These are phyloP conservation scores for Barnettozyma californica DNA, from an alignment of 805 yeast genomes.

Conservation along the genomic window DNA sequence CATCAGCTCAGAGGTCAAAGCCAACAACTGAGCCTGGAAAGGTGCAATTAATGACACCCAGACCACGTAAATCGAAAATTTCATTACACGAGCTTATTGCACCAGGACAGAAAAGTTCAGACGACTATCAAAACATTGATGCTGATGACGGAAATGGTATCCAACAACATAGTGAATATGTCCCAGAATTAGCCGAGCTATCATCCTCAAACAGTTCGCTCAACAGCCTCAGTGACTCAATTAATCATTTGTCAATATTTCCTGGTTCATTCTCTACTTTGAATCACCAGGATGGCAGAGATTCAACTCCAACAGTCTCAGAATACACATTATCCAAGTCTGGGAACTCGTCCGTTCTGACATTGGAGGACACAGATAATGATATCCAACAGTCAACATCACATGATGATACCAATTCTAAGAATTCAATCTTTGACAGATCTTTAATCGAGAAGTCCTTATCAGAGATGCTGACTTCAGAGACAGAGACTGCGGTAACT, in stretches of 20 bases:
- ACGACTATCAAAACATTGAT: slow-evolving; percentile 22
- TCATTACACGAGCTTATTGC: background rate
- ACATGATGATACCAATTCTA: slow-evolving; percentile 2
- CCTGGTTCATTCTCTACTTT: slow-evolving; percentile 15
- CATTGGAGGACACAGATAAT: background rate
- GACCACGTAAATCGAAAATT: background rate
- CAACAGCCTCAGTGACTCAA: slow-evolving; percentile 15
- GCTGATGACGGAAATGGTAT: slow-evolving; percentile 21
- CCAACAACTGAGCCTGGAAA: background rate
- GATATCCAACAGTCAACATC: background rate
- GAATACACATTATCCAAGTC: slow-evolving; percentile 5
- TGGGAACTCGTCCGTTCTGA: slow-evolving; percentile 3
- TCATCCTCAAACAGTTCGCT: slow-evolving; percentile 25
- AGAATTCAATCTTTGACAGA: slow-evolving; percentile 19
- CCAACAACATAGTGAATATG: slow-evolving; percentile 3
- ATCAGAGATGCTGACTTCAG: slow-evolving; percentile 10
- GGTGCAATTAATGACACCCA: background rate
- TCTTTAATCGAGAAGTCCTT: slow-evolving; percentile 21
- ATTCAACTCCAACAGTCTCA: slow-evolving; percentile 7
- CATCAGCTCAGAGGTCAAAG: background rate
- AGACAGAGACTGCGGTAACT: background rate
- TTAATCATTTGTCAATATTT: slow-evolving; percentile 3
- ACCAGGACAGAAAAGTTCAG: background rate
- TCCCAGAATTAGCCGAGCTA: slow-evolving; percentile 22
- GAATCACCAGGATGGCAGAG: background rate